Percentiles rank a stretch among this genome's conserved stretches.
Conservation (phyloP, 2,329 filamentous ascomycete species). For the Hypoxylon rubiginosum region DNA sequence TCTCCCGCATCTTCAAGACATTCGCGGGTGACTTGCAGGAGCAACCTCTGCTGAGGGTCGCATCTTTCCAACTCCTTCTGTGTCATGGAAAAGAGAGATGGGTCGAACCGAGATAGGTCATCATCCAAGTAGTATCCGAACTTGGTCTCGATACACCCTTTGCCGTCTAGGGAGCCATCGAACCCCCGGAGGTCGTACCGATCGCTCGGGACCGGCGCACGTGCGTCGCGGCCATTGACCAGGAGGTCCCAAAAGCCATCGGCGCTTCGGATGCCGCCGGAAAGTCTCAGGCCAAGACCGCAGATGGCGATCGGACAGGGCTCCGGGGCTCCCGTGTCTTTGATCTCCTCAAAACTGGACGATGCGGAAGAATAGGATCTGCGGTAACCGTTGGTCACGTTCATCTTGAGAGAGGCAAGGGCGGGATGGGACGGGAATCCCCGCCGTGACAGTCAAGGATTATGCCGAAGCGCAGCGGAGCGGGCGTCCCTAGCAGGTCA, state of each 20-base stretch:
- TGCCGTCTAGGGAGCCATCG: slow-evolving; percentile 29
- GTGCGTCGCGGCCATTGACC: slow-evolving; percentile 40
- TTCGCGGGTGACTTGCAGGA: slow-evolving; percentile 50
- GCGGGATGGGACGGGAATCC: slow-evolving; percentile 2
- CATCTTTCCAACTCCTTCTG: slow-evolving; percentile 44
- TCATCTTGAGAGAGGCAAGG: slow-evolving; percentile 16
- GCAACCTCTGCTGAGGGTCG: slow-evolving; percentile 50
- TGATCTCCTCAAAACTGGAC: slow-evolving; percentile 38
- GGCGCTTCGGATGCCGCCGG: slow-evolving; percentile 43
- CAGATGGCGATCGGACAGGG: slow-evolving; percentile 45
- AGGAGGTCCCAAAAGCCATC: slow-evolving; percentile 50
- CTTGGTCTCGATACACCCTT: slow-evolving; percentile 32
- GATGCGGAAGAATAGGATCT: slow-evolving; percentile 25
- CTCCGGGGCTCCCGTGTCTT: slow-evolving; percentile 17
- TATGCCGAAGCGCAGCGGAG: slow-evolving; percentile 13
- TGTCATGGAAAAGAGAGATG: slow-evolving; percentile 44
- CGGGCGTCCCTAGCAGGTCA: slow-evolving; percentile 6
- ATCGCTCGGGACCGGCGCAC: slow-evolving; percentile 35
- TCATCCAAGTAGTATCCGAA: slow-evolving; percentile 43
- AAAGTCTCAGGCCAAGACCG: slow-evolving; percentile 46
- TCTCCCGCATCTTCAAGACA: slow-evolving; percentile 51
- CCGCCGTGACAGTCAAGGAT: slow-evolving; percentile 19
- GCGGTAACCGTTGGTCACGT: slow-evolving; percentile 18
- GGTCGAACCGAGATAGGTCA: slow-evolving; percentile 41
- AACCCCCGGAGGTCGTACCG: slow-evolving; percentile 46